Evolutionary conservation across 768 basidiomycete genomes (phyloP), one percentile per base, ranked within the genome.

Genomic region (Stropharia rugosoannulata): DNA sequence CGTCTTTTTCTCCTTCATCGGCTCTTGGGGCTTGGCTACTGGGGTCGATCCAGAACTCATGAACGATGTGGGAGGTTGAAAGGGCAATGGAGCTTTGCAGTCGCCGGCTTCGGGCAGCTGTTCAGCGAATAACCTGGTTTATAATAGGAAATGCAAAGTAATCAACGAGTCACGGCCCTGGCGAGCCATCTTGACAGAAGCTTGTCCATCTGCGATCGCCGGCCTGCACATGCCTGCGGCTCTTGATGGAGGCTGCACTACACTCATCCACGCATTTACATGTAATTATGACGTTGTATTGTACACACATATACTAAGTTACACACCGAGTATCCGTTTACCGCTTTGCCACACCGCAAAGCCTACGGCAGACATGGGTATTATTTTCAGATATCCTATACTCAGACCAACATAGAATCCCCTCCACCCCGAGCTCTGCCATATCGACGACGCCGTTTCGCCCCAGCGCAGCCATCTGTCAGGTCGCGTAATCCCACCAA

Each of bases 331-430:
- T 19, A 86, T 47, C 44, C 84, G 73, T 73, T 90, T 90, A 65
- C 83, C 79, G 57, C 83, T 76, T 68, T 95, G 90, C 95, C 95
- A 97, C n/a, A 88, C 89, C 9, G 92, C 79, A 64, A 87, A 96
- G 69, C 89, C 91, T 54, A 96, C 88, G 55, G 94, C 93, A 19
- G 88, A 96, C 95, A 98, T 96, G 11, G 96, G 96, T 55, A 97
- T 83, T 40, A 96, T 85, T 78, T 98, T 98, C 52, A 98, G 63
- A 72, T 93, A 97, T 2, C 96, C 96, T 62, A 98, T 90, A 54
- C 86, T 82, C 58, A 98, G 73, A 0, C 96, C 96, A 29, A 97
- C 86, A 65, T 87, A 98, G 71, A 97, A 97, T 2, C 93, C 95
- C 68, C 85, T 77, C 84, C 82, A 87, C 9, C 95, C 94, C n/a